phyloP scores from a whole-genome alignment of 1,139 yeast genomes.

The Hyphopichia khmerensis region DNA sequence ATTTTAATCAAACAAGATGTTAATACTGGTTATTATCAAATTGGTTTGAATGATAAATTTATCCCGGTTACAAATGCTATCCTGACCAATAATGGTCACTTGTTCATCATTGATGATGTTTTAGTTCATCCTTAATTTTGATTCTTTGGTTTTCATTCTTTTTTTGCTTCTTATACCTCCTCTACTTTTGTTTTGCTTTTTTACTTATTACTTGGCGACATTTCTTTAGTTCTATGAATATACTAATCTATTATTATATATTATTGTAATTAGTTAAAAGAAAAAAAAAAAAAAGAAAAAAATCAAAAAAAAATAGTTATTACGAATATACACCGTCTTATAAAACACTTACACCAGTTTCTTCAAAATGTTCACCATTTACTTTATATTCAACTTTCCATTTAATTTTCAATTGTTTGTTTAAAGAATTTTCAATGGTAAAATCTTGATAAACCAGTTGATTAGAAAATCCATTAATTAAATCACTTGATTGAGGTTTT shows the following conservation, averaged over 20 bases:
- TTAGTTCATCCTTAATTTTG: constrained; percentile 30
- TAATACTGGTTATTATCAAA: constrained; percentile 31
- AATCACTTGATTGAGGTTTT: constrained; percentile 66
- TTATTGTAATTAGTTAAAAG: not conserved
- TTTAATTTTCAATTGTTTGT: constrained; percentile 63
- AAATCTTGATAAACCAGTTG: constrained; percentile 63
- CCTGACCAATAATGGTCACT: constrained; percentile 50
- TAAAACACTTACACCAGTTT: constrained; percentile 52
- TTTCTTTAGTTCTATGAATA: not conserved
- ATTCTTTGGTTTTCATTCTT: not conserved
- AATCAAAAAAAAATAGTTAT: not conserved
- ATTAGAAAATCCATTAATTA: constrained; percentile 48
- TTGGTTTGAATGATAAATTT: constrained; percentile 5
- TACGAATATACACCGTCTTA: constrained; percentile 1
- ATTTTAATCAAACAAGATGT: constrained; percentile 42
- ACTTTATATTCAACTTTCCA: constrained; percentile 70
- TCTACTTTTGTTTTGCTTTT: not conserved
- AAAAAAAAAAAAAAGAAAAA: not conserved
- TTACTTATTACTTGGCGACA: not conserved
- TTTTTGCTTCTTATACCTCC: not conserved
- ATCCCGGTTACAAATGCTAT: not conserved
- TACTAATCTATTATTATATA: not conserved
- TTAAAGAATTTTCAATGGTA: constrained; percentile 52
- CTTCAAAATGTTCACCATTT: constrained; percentile 49
- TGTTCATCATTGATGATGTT: constrained; percentile 48